A percentile compares a stretch with the other conserved stretches of the same genome.
phyloP scores from a whole-genome alignment of 345 rosid genomes.

The Dipteronia sinensis region DNA sequence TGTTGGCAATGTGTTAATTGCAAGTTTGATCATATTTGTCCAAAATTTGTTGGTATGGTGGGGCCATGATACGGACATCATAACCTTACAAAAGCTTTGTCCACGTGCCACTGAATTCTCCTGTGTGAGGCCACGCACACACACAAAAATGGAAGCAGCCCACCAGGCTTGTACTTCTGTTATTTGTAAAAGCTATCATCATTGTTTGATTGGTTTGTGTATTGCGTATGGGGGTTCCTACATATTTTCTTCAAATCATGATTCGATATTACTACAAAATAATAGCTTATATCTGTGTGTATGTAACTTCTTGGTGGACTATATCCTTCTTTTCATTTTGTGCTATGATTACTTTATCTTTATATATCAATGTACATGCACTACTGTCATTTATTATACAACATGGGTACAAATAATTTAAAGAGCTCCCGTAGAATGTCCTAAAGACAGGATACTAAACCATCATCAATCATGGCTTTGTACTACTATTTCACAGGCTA shows the following conservation, averaged over 20 bases:
- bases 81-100: no score
- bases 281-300: not conserved
- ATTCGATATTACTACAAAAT: not conserved
- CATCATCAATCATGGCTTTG: not conserved
- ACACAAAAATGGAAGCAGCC: not conserved
- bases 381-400: not conserved
- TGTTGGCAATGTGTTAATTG: no score
- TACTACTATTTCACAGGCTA: not conserved
- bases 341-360: not conserved
- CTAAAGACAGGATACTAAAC: not conserved
- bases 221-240: not conserved
- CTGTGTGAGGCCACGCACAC: no score
- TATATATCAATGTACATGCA: not conserved
- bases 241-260: not conserved
- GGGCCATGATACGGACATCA: no score
- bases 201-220: constrained; percentile 9
- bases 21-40: no score
- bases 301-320: not conserved
- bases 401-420: not conserved
- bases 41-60: no score
- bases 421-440: not conserved
- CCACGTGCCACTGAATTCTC: no score
- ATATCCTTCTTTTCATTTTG: not conserved
- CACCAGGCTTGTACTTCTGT: constrained; percentile 2
- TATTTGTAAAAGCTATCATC: not conserved